Conservation (phyloP, 164 flowering plant species). For the Amborella trichopoda region DNA sequence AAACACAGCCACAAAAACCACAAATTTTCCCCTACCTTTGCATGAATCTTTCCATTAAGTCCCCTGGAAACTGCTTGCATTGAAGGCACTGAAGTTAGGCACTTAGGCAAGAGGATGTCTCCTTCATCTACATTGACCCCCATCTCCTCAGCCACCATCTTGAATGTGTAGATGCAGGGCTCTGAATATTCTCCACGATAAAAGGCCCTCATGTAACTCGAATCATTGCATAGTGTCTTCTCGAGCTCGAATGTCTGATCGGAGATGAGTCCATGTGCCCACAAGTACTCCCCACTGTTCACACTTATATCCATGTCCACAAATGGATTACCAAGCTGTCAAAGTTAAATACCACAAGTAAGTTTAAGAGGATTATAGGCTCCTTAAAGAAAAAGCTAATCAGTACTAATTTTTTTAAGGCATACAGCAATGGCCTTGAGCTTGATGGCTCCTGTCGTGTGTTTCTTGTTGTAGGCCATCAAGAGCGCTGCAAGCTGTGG, state of each 20-base stretch:
- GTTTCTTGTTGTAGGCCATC: slow-evolving; percentile 24
- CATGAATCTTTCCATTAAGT: slow-evolving; percentile 9
- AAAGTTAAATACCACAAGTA: too few species aligned
- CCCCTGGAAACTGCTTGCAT: slow-evolving; percentile 10
- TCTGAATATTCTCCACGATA: slow-evolving; percentile 11
- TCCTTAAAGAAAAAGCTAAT: too few species aligned
- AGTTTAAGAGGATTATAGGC: too few species aligned
- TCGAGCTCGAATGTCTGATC: slow-evolving; percentile 16
- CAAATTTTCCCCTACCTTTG: slow-evolving; percentile 13
- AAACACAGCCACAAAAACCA: too few species aligned
- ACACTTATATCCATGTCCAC: slow-evolving; percentile 29
- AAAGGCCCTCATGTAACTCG: slow-evolving; percentile 10
- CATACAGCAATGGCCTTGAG: slow-evolving; percentile 35
- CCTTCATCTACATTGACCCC: slow-evolving; percentile 10
- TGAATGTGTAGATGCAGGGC: slow-evolving; percentile 19
- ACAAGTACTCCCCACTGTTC: slow-evolving; percentile 16
- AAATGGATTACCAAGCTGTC: slow-evolving; percentile 33
- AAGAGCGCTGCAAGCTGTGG: slow-evolving; percentile 37
- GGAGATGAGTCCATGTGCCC: slow-evolving; percentile 35
- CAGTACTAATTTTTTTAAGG: too few species aligned
- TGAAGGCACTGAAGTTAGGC: too few species aligned
- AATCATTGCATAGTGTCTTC: slow-evolving; percentile 24
- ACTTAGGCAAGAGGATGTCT: slow-evolving; percentile 19
- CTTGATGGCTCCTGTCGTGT: slow-evolving; percentile 19
- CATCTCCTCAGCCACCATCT: slow-evolving; percentile 15